These are phyloP conservation scores for Venturiaceae sp. DNA, from an alignment of 2,329 filamentous ascomycete genomes.

Conservation along the genomic window DNA sequence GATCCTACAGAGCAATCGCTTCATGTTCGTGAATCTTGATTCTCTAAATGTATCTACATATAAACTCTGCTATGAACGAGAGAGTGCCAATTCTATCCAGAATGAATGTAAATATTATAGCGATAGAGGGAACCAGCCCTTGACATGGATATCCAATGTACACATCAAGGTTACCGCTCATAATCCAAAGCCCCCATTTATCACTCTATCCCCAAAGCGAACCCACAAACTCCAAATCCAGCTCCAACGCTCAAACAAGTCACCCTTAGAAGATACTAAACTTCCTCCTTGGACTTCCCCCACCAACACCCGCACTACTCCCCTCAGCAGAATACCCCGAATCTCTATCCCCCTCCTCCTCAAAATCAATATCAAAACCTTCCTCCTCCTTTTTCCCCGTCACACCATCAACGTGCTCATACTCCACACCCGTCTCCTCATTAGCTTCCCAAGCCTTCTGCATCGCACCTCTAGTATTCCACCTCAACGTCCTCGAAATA, in stretches of 20 bases:
- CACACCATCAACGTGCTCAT: conserved; percentile 24
- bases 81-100: no score
- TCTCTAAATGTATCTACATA: no score
- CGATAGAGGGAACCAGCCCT: not conserved
- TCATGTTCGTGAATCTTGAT: no score
- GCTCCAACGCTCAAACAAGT: not conserved
- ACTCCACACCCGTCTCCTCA: conserved; percentile 16
- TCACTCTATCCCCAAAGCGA: no score
- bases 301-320: conserved; percentile 12
- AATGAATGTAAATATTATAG: no score
- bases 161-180: not conserved
- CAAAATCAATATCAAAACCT: conserved; percentile 93
- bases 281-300: conserved; percentile 5
- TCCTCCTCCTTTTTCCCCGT: conserved; percentile 36
- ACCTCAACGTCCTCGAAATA: conserved; percentile 80
- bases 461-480: conserved; percentile 86
- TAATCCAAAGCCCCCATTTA: not conserved
- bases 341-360: conserved; percentile 41
- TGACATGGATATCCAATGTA: not conserved
- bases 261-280: conserved; percentile 5
- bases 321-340: conserved; percentile 29
- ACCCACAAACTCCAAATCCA: not conserved
- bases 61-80: no score
- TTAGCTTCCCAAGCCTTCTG: conserved; percentile 67
- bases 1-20: no score